These are phyloP conservation scores for Cylindricascospora bacillispora DNA, from an alignment of 1,139 yeast species.

Conservation along the genomic window DNA sequence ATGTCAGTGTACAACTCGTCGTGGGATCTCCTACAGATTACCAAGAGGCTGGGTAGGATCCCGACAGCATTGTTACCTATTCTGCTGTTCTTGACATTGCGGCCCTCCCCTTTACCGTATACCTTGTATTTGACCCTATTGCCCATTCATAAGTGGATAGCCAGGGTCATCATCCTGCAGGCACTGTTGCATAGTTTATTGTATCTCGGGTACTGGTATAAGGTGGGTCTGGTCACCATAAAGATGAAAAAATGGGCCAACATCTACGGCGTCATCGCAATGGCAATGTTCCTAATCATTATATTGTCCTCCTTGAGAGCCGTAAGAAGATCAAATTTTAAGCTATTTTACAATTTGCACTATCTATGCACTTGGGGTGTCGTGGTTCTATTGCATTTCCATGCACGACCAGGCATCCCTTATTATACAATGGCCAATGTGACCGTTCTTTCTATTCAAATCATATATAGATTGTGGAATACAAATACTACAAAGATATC, in stretches of 20 bases:
- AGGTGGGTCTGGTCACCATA: constrained; percentile 32
- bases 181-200: constrained; percentile 40
- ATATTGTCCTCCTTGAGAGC: constrained; percentile 43
- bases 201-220: constrained; percentile 34
- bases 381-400: constrained; percentile 47
- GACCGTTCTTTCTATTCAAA: constrained; percentile 35
- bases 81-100: constrained; percentile 43
- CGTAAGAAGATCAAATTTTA: constrained; percentile 43
- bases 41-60: constrained; percentile 36
- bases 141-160: constrained; percentile 68
- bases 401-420: constrained; percentile 66
- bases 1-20: constrained; percentile 10
- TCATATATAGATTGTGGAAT: constrained; percentile 26
- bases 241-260: constrained; percentile 39
- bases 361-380: constrained; percentile 54
- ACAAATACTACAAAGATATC: constrained; percentile 29
- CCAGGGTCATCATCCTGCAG: constrained; percentile 46
- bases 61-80: constrained; percentile 57
- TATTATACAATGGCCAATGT: constrained; percentile 37
- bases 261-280: constrained; percentile 48
- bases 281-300: constrained; percentile 33
- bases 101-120: constrained; percentile 47
- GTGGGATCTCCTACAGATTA: constrained; percentile 18
- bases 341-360: constrained; percentile 53
- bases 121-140: constrained; percentile 46